A percentile compares a stretch with the other conserved stretches of the same genome.
phyloP scores from a whole-genome alignment of 805 yeast genomes.

The Wickerhamiella allomyrinae region DNA sequence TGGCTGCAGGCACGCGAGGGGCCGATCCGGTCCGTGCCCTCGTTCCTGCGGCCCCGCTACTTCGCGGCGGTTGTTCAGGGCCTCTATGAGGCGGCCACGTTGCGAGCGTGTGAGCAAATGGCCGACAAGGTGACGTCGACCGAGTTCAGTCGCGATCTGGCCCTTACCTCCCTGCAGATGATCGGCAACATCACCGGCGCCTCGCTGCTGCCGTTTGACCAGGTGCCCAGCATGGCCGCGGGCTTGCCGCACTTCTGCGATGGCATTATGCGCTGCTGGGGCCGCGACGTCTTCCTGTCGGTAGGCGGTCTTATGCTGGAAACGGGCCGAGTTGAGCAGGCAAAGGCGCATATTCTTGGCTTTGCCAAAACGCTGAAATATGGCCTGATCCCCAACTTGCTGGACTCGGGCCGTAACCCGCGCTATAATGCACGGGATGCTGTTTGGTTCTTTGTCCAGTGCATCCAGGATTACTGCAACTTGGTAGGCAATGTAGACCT shows the following conservation, averaged over 20 bases:
- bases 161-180: slow-evolving; percentile 79
- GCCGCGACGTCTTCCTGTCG: slow-evolving; percentile 86
- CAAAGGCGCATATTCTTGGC: slow-evolving; percentile 64
- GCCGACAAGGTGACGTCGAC: slow-evolving; percentile 44
- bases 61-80: slow-evolving; percentile 72
- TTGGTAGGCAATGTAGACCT: slow-evolving; percentile 47
- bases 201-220: slow-evolving; percentile 49
- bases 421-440: slow-evolving; percentile 95
- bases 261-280: slow-evolving; percentile 96
- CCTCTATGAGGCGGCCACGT: slow-evolving; percentile 70
- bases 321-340: slow-evolving; percentile 66
- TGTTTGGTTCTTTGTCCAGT: slow-evolving; percentile 84
- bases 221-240: slow-evolving; percentile 74
- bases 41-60: slow-evolving; percentile 71
- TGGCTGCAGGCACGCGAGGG: slow-evolving; percentile 51
- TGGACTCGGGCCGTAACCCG: slow-evolving; percentile 89
- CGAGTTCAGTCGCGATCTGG: slow-evolving; percentile 62
- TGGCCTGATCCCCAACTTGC: slow-evolving; percentile 83
- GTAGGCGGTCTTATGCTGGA: slow-evolving; percentile 68
- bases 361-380: slow-evolving; percentile 88
- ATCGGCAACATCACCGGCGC: slow-evolving; percentile 59
- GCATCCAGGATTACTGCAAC: slow-evolving; percentile 67
- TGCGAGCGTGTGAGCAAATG: slow-evolving; percentile 48
- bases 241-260: slow-evolving; percentile 89
- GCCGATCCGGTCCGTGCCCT: slow-evolving; percentile 50